Percentiles rank a stretch among this genome's conserved stretches.
These are phyloP conservation scores for Leishmania braziliensis DNA, from an alignment of 208 protist species.

Conservation along the genomic window DNA sequence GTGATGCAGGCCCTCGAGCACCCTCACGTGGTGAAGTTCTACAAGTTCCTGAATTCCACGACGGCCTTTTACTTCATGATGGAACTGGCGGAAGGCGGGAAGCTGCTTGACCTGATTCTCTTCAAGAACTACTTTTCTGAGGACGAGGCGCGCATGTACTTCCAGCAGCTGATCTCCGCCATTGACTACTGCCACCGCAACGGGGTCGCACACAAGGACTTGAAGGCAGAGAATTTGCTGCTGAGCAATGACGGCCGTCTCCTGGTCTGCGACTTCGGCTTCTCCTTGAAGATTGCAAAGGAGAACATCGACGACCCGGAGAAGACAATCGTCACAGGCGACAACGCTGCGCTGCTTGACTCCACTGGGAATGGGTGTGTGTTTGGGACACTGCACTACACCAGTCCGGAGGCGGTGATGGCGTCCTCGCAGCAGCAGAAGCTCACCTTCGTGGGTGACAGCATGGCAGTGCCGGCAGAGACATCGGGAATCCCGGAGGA, in stretches of 20 bases:
- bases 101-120: conserved; percentile 95
- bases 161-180: conserved; percentile 94
- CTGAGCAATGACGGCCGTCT: conserved; percentile 69
- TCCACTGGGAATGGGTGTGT: conserved; percentile 29
- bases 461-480: conserved; percentile 11
- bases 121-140: conserved; percentile 84
- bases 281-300: conserved; percentile 65
- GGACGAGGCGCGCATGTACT: conserved; percentile 85
- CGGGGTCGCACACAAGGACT: conserved; percentile 85
- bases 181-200: conserved; percentile 95
- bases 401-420: conserved; percentile 73
- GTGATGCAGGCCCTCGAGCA: conserved; percentile 91
- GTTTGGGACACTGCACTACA: conserved; percentile 89
- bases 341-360: conserved; percentile 40
- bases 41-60: conserved; percentile 88
- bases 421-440: conserved; percentile 34
- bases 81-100: conserved; percentile 90
- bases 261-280: conserved; percentile 92
- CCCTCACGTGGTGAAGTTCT: conserved; percentile 87
- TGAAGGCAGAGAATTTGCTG: conserved; percentile 93
- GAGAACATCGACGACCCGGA: conserved; percentile 63
- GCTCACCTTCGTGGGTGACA: conserved; percentile 1
- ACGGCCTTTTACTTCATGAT: conserved; percentile 90
- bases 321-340: conserved; percentile 36
- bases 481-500: neutral